Conservation (phyloP, 2,329 filamentous ascomycete species). For the Lachnellula arida region DNA sequence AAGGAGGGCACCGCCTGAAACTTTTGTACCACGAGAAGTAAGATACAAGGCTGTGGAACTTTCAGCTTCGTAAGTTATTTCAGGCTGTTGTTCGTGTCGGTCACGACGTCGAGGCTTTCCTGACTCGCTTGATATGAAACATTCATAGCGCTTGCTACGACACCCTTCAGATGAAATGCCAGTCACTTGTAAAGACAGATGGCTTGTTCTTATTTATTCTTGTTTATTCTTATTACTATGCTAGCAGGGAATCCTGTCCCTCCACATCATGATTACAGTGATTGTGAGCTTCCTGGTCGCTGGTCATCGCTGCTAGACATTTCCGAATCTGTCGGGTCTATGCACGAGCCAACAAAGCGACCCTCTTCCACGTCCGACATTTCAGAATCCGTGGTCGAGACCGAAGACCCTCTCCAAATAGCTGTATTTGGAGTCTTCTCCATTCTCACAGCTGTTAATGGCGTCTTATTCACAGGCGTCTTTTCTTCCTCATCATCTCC, state of each 20-base stretch:
- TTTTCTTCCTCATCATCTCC: constrained; percentile 43
- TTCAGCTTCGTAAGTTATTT: not conserved
- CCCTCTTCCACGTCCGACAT: constrained; percentile 13
- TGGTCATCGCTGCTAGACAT: constrained; percentile 1
- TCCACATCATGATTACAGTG: not conserved
- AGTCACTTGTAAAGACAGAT: not conserved
- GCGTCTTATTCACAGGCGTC: constrained; percentile 10
- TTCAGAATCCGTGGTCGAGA: constrained; percentile 12
- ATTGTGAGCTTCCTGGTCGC: not conserved
- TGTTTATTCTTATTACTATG: not conserved
- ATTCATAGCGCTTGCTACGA: not conserved
- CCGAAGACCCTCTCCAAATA: constrained; percentile 18
- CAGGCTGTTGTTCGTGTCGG: not conserved
- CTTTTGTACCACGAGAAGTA: too few relatives aligned
- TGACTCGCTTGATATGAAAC: not conserved
- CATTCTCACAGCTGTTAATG: constrained; percentile 20
- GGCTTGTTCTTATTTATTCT: not conserved
- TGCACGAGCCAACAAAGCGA: not conserved
- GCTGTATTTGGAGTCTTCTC: constrained; percentile 21
- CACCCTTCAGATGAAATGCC: not conserved
- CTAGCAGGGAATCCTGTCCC: not conserved
- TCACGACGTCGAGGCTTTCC: not conserved
- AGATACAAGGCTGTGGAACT: not conserved
- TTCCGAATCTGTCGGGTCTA: constrained; percentile 5
- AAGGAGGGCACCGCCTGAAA: not conserved